Evolutionary conservation across 176 grass and related monocot species (phyloP), one percentile per base, ranked within the genome.

Genomic region (Melocanna baccifera): DNA sequence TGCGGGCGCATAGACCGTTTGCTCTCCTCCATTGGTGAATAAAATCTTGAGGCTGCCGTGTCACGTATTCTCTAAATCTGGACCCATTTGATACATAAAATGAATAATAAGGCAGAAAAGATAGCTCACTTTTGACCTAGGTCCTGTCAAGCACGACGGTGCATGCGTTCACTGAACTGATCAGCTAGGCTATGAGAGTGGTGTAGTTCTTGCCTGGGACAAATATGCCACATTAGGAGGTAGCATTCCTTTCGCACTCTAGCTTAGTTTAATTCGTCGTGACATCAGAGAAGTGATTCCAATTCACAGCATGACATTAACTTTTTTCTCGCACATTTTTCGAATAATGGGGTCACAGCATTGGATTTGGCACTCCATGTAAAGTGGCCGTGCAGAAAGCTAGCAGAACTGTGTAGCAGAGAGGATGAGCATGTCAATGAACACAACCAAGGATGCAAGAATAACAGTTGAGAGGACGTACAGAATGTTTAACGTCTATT

Each of bases 31-130:
- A 28, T 73, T 58, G 77, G 76, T 85, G 87, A 92, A 92, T 85
- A 84, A 87, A 92, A 90, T 90, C 87, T 80, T 76, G 45, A 34
- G 61, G 51, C 28, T 39, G 26, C 55, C 63, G 12, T 71, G 74
- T 77, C 71, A 25, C 45, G 82, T 85, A 88, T 90, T 93, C 85
- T 77, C 76, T 68, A 84, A 86, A 91, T 91, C 86, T 81, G 58
- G 83, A 91, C 58, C 75, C 41, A 65, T 50, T 73, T 53, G 70
- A 53, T 76, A 53, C 61, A 83, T 41, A 36, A 34, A 55, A 52
- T 14, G 51, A 53, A 69, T 46, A 69, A 43, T 62, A 82, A 47
- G 29, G 16, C 9, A 9, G 9, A 65, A 89, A 90, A 88, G 91
- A 75, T 18, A 46, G 23, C 6, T 67, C 29, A 73, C 85, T 93